Conservation (phyloP, 768 basidiomycete species). For the Amanita muscaria region DNA sequence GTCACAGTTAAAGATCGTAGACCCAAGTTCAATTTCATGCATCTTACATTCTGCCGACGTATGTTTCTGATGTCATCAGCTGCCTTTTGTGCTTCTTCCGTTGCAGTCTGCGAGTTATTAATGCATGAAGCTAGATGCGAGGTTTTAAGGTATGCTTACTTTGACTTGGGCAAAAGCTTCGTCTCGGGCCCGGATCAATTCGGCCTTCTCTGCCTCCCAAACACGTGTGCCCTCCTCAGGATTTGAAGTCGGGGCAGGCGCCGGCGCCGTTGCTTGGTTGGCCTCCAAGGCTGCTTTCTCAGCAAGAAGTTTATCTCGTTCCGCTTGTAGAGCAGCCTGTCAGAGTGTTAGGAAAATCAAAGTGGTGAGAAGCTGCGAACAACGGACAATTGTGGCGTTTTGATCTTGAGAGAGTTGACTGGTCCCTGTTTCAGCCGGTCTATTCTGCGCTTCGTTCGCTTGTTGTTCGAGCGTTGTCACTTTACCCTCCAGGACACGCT, state of each 20-base stretch:
- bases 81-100: constrained; percentile 36
- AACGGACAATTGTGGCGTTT: constrained; percentile 30
- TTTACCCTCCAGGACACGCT: constrained; percentile 28
- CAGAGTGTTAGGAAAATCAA: constrained; percentile 6
- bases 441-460: constrained; percentile 20
- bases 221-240: constrained; percentile 18
- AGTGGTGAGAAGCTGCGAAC: too few relatives aligned
- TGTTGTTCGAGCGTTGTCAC: constrained; percentile 29
- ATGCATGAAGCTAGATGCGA: neutral
- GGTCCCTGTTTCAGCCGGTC: constrained; percentile 15
- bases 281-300: constrained; percentile 46
- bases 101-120: constrained; percentile 23
- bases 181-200: constrained; percentile 48
- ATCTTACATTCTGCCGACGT: constrained; percentile 32
- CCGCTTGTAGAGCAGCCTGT: constrained; percentile 44
- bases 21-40: neutral
- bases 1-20: neutral
- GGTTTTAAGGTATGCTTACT: constrained; percentile 24
- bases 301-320: constrained; percentile 52
- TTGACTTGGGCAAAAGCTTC: constrained; percentile 52
- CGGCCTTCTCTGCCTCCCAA: constrained; percentile 55
- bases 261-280: constrained; percentile 16
- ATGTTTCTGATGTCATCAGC: constrained; percentile 35
- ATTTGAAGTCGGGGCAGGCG: constrained; percentile 19
- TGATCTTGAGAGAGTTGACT: constrained; percentile 21